Base-by-base conservation (phyloP, 1,139 yeast genomes). In the Zhuliangozyma blackwelliae region DNA sequence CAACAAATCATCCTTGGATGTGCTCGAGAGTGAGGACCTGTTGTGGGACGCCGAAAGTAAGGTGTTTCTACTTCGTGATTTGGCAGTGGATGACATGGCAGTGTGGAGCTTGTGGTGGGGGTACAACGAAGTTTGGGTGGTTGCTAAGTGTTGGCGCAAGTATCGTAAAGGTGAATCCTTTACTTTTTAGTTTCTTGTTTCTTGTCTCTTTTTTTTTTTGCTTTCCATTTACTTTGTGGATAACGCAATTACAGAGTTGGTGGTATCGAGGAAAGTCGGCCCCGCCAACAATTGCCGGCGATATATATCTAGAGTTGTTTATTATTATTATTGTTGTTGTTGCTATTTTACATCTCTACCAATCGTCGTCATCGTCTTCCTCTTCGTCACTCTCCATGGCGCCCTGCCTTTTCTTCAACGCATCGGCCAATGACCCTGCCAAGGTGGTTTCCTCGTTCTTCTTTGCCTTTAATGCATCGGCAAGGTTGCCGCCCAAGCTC, bases 351-450 rank as follows among this genome's bases (percentile, higher is more conserved):
- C 16, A 16, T 16, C 16, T 16, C 16, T 16, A 36, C 60, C 64
- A 65, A 41, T 82, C 89, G 29, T 78, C 86, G 21, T 77, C 88
- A 10, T 79, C 88, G 31, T 85, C 95, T 12, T 82, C 92, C 31
- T 81, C 92, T 47, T 82, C 83, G 37, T 80, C 83, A 37, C 68
- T 77, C 41, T 86, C 76, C 49, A 83, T 82, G 36, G 87, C 84
- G 32, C 85, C 87, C 26, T 89, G 89, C 55, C 95, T 77, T 35
- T 82, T 85, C 53, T 82, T 87, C 50, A 92, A 73, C 0, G 97
- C 97, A 45, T 86, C 87, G 0, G 97, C 97, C 44, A 90, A 69
- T 6, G 94, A 92, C 6, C 89, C 92, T 11, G 95, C 95, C 52
- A 88, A 70, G 3, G 72, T 63, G 5, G 75, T 65, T 45, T 81